Conservation (phyloP, 345 rosid species). For the Pistacia vera region DNA sequence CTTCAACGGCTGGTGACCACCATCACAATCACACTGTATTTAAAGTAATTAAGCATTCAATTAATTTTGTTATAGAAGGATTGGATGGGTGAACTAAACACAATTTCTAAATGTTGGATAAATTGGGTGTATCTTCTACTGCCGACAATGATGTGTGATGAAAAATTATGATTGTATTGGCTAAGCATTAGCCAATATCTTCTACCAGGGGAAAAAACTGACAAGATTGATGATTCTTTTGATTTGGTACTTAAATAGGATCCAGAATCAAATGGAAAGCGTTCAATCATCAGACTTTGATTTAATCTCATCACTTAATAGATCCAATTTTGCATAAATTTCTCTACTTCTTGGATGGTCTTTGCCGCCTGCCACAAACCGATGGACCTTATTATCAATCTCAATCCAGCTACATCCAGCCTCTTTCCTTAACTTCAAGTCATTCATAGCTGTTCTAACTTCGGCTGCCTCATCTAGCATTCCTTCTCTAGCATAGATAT, state of each 20-base stretch:
- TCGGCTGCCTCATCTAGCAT: conserved; percentile 29
- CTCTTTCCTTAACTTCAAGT: conserved; percentile 30
- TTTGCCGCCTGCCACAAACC: conserved; percentile 30
- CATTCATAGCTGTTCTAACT: conserved; percentile 33
- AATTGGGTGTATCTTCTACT: not conserved
- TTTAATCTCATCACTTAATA: conserved; percentile 28
- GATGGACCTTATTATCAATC: conserved; percentile 31
- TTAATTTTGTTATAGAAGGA: too few species aligned
- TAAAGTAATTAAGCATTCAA: too few species aligned
- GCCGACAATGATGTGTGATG: too few species aligned
- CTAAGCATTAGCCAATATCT: too few species aligned
- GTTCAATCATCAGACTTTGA: not conserved
- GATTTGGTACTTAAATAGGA: not conserved
- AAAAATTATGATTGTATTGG: too few species aligned
- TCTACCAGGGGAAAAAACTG: too few species aligned
- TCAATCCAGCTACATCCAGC: conserved; percentile 44
- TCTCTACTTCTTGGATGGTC: conserved; percentile 33
- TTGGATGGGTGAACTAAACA: not conserved
- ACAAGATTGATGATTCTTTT: not conserved
- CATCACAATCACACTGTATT: not conserved
- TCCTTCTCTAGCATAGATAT: conserved; percentile 29
- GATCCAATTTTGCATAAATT: conserved; percentile 35
- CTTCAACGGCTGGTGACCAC: not conserved
- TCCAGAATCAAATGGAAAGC: conserved; percentile 17
- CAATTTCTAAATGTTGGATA: not conserved